phyloP scores from a whole-genome alignment of 768 basidiomycete species.

The Lactarius hatsudake region DNA sequence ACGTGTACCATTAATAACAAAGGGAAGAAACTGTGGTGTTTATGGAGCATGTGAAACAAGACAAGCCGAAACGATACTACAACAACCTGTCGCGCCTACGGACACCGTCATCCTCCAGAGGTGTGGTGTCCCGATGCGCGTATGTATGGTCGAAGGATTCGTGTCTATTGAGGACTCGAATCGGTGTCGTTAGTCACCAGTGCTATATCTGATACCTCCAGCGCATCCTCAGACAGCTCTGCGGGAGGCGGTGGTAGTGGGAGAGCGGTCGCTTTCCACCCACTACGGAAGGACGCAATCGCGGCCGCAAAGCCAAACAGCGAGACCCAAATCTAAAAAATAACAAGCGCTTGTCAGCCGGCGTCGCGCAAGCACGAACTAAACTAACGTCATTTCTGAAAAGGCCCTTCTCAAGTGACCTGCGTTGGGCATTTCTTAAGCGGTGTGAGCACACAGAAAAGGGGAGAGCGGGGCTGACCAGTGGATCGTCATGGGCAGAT shows the following conservation, averaged over 20 bases:
- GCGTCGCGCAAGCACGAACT: neutral
- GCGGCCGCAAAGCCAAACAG: constrained; percentile 23
- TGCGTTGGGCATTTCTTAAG: too few relatives aligned
- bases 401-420: constrained; percentile 26
- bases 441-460: too few relatives aligned
- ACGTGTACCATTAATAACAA: neutral
- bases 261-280: constrained; percentile 26
- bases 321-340: constrained; percentile 18
- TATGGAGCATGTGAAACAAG: neutral
- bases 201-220: neutral
- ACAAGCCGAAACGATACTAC: neutral
- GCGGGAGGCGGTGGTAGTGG: too few relatives aligned
- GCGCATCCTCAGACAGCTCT: neutral
- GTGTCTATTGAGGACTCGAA: neutral
- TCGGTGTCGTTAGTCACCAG: neutral
- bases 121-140: neutral
- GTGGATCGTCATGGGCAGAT: constrained; percentile 81
- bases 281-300: constrained; percentile 24
- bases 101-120: neutral
- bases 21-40: neutral
- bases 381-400: constrained; percentile 21
- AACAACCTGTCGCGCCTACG: neutral
- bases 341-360: too few relatives aligned
- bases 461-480: constrained; percentile 49
- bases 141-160: too few relatives aligned